These are phyloP conservation scores for Nitzschia sp. DNA, from an alignment of 108 stramenopile species.

Conservation along the genomic window DNA sequence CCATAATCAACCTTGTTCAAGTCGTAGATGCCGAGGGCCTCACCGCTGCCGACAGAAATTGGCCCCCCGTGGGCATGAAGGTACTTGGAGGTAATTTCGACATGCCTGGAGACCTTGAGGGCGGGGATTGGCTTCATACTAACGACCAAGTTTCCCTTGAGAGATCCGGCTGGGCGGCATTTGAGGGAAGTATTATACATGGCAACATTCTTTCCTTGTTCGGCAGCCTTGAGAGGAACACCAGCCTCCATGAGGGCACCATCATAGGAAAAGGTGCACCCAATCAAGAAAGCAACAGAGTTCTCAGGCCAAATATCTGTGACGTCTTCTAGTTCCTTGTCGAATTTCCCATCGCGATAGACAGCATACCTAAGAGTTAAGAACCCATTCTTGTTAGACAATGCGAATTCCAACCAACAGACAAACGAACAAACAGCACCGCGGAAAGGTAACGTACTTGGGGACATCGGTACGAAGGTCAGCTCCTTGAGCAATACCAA, in stretches of 20 bases:
- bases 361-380: conserved; percentile 63
- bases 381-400: background rate
- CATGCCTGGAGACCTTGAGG: conserved; percentile 61
- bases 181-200: conserved; percentile 83
- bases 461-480: conserved; percentile 74
- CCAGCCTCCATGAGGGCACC: conserved; percentile 68
- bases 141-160: conserved; percentile 80
- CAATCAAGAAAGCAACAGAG: conserved; percentile 82
- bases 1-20: conserved; percentile 79
- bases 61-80: conserved; percentile 88
- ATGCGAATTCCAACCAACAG: too few relatives aligned
- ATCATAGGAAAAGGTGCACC: conserved; percentile 86
- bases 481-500: conserved; percentile 43
- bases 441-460: conserved; percentile 50
- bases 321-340: conserved; percentile 58
- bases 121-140: conserved; percentile 86
- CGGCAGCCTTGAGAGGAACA: conserved; percentile 68
- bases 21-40: conserved; percentile 69
- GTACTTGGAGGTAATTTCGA: conserved; percentile 68
- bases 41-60: conserved; percentile 75
- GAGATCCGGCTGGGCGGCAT: conserved; percentile 61
- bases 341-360: conserved; percentile 68
- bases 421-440: too few relatives aligned
- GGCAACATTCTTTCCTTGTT: conserved; percentile 80
- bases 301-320: conserved; percentile 69